Evolutionary conservation across 495 filamentous ascomycete genomes (phyloP).

Genomic region (Lophium mytilinum): DNA sequence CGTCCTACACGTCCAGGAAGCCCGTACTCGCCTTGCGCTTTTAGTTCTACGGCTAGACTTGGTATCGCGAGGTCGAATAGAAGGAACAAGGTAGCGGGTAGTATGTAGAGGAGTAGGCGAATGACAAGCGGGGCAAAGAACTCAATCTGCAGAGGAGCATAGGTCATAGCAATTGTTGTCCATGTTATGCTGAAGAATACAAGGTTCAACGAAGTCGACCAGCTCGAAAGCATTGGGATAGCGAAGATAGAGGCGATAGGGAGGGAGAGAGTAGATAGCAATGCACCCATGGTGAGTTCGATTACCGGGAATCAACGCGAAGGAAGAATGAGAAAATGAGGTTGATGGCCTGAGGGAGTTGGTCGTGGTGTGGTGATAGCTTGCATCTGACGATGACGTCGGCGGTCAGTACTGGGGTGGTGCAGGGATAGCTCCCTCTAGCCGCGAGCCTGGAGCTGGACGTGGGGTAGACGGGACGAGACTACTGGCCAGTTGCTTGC

Average conservation of each 20-base stretch:
- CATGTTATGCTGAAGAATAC: conserved; percentile 89
- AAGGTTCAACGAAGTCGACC: conserved; percentile 72
- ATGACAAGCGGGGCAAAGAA: conserved; percentile 57
- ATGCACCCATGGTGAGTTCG: not conserved
- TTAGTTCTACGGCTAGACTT: conserved; percentile 55
- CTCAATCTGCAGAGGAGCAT: conserved; percentile 69
- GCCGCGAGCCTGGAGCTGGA: no score
- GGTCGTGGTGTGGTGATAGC: no score
- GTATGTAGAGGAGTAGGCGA: conserved; percentile 62
- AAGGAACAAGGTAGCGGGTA: conserved; percentile 67
- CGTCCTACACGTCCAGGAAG: conserved; percentile 41
- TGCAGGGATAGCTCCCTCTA: no score
- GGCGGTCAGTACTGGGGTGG: no score
- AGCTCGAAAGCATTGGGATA: conserved; percentile 44
- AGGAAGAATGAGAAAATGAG: no score
- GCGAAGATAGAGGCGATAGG: conserved; percentile 61
- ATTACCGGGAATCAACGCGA: no score
- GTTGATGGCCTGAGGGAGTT: no score
- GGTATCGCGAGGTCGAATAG: conserved; percentile 64
- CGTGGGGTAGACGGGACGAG: no score
- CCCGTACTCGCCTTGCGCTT: conserved; percentile 56
- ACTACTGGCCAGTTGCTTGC: no score
- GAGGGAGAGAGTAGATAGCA: conserved; percentile 52
- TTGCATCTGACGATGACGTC: no score
- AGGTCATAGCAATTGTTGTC: conserved; percentile 72